These are phyloP conservation scores for Melampsora americana DNA, from an alignment of 1,284 basidiomycete genomes.

Conservation along the genomic window DNA sequence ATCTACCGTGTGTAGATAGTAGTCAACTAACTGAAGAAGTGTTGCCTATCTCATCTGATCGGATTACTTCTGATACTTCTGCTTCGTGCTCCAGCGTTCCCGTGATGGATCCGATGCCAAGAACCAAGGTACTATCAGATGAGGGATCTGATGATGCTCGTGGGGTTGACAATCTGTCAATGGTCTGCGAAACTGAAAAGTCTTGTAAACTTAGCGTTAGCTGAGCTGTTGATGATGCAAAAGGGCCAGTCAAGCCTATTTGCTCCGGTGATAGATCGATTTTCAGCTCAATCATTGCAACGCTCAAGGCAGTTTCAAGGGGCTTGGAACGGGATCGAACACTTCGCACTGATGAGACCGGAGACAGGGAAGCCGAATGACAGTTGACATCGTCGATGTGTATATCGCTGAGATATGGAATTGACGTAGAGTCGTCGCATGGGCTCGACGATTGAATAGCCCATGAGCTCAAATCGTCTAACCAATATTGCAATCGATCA, in stretches of 20 bases:
- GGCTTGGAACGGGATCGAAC: background rate
- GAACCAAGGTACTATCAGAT: background rate
- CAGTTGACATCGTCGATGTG: background rate
- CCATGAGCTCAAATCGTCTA: conserved; percentile 40
- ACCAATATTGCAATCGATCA: conserved; percentile 41
- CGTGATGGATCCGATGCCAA: background rate
- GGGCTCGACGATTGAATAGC: background rate
- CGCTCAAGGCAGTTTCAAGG: background rate
- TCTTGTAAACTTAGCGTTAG: background rate
- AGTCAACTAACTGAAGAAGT: background rate
- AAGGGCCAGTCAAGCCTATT: background rate
- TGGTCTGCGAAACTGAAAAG: background rate
- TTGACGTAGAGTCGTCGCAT: background rate
- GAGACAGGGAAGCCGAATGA: conserved; percentile 7
- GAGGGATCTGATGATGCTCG: background rate
- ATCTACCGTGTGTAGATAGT: too few species aligned
- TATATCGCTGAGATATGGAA: background rate
- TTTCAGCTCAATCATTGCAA: background rate
- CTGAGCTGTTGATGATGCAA: background rate
- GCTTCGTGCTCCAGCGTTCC: background rate
- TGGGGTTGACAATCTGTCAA: background rate
- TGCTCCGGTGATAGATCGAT: background rate
- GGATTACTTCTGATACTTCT: background rate
- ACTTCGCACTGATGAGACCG: conserved; percentile 4
- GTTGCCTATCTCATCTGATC: background rate